phyloP scores from a whole-genome alignment of 345 rosid genomes.

The Ceriops decandra region DNA sequence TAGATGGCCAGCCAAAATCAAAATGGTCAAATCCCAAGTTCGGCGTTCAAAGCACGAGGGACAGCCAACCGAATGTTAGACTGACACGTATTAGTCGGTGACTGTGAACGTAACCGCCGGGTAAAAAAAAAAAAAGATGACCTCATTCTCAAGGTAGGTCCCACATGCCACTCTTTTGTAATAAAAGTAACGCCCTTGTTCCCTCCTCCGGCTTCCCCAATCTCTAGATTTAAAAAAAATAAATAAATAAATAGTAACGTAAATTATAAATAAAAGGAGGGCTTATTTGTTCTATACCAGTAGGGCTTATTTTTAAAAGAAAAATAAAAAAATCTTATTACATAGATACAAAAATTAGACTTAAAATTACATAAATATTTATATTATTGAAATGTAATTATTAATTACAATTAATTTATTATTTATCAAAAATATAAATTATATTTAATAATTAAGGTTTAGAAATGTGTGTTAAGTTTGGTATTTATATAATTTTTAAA shows the following conservation, averaged over 20 bases:
- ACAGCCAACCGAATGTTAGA: neutral
- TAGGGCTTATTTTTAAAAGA: neutral
- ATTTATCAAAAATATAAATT: no score
- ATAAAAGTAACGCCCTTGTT: slow-evolving; percentile 38
- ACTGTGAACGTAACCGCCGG: slow-evolving; percentile 42
- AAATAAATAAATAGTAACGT: no score
- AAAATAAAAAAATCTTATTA: no score
- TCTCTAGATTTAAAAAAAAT: neutral
- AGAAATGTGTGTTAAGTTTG: no score
- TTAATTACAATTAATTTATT: no score
- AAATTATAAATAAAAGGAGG: no score
- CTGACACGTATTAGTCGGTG: slow-evolving; percentile 35
- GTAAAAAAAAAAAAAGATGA: slow-evolving; percentile 27
- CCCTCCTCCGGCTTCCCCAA: neutral
- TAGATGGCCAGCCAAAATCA: no score
- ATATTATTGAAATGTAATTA: no score
- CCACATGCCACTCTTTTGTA: slow-evolving; percentile 50
- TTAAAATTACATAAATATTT: no score
- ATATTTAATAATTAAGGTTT: no score
- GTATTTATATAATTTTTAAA: neutral
- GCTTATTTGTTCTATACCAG: neutral
- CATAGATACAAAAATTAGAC: no score
- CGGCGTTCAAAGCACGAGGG: slow-evolving; percentile 30
- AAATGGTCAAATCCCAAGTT: slow-evolving; percentile 17
- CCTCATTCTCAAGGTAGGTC: slow-evolving; percentile 35